A percentile compares a stretch with the other conserved stretches of the same genome.
Conservation (phyloP, 495 filamentous ascomycete species). For the Cryomyces antarcticus region DNA sequence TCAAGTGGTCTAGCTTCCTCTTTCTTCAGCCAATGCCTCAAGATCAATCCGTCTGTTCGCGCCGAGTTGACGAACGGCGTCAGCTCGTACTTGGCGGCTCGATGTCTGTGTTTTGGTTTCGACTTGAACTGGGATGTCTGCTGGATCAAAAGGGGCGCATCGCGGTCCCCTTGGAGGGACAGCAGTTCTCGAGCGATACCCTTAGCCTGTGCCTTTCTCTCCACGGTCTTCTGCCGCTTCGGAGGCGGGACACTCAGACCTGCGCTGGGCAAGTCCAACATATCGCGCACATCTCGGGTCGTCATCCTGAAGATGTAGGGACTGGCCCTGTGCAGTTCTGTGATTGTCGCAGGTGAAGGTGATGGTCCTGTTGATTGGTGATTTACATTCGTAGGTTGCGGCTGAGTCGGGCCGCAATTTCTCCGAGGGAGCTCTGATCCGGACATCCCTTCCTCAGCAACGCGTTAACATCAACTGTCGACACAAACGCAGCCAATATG, state of each 20-base stretch:
- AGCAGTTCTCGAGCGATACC: background rate
- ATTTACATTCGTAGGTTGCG: no score
- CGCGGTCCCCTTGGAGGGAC: constrained; percentile 1
- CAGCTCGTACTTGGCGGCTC: background rate
- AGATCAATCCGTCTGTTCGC: background rate
- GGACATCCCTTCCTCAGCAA: no score
- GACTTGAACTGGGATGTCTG: background rate
- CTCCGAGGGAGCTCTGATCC: no score
- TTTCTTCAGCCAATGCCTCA: constrained; percentile 1
- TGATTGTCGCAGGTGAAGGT: no score
- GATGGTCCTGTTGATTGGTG: no score
- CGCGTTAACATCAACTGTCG: no score
- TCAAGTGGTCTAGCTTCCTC: background rate
- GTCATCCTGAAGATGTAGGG: constrained; percentile 31
- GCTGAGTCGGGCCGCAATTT: no score
- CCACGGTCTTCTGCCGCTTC: constrained; percentile 60
- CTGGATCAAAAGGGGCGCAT: constrained; percentile 1
- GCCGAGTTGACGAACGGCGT: constrained; percentile 2
- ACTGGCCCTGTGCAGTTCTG: no score
- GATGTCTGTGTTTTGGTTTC: background rate
- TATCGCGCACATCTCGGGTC: constrained; percentile 70
- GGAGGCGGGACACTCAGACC: constrained; percentile 36
- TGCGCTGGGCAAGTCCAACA: constrained; percentile 59
- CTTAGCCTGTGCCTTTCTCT: constrained; percentile 18
- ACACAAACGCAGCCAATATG: no score